Base-by-base conservation (phyloP, 2,329 filamentous ascomycete species). In the Coniella lustricola region DNA sequence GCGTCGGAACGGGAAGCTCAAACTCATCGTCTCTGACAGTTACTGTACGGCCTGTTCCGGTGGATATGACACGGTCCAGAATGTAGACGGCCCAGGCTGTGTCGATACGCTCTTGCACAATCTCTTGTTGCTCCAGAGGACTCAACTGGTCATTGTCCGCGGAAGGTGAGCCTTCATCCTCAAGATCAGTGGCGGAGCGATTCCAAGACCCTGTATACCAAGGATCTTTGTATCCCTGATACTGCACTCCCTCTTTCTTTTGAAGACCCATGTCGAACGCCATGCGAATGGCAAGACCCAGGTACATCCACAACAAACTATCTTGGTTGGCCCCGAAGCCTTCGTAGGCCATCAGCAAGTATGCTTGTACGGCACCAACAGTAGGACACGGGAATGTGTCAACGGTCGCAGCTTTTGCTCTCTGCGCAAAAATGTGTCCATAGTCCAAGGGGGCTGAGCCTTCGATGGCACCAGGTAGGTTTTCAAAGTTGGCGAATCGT, bases 31-130 rank as follows among this genome's bases (percentile, higher is more conserved):
- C 87, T 42, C 85, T 81, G 25, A 95, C 74, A 0, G 88, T 94
- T 10, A 91, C 89, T 1, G 88, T 85, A 14, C 89, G 76, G 9
- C 90, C 90, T 0, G 88, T 93, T 0, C 89, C 89, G 0, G 87
- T 91, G 0, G 89, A 94, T 21, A 95, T 91, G 53, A 91, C 84
- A 17, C 89, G 77, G 59, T 95, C 89, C 1, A 95, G 76, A 55
- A 94, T 84, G 63, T 94, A 94, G 10, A 95, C 85, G 3, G 87
- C 84, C 89, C 89, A 95, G 56, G 95, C 90, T 0, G 89, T 91
- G 58, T 95, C 87, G 37, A 89, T 82, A 14, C 87, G 79, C 60
- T 94, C 89, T 54, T 89, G 81, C 57, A 94, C 88, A 3, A 87
- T 77, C 58, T 79, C 84, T 54, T 70, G 75, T 63, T 77, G 79